Base-by-base conservation (phyloP, 2,329 filamentous ascomycete genomes). In the Cytospora chrysosperma region DNA sequence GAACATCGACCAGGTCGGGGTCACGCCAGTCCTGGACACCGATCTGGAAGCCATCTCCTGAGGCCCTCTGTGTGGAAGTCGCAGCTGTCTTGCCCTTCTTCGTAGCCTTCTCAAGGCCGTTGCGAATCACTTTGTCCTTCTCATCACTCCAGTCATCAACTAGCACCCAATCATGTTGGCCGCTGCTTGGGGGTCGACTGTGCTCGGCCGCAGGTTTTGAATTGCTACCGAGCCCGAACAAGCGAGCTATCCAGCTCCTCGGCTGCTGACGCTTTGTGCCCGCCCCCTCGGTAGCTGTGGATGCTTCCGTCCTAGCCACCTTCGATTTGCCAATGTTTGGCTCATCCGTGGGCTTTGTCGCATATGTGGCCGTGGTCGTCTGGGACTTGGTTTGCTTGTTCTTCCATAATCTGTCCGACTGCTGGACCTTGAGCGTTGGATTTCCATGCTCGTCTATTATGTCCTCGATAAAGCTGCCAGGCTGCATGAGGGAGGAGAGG, bases 1-100 rank as follows among this genome's bases (percentile, higher is more conserved):
- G 62, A 30, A 70, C 73, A 2, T 81, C 81, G 26, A 92, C 79
- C 21, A 92, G 77, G 72, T 92, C 90, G 7, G 90, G 89, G 73
- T 95, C 91, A 68, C 91, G 85, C 91, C 91, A 94, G 72, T 95
- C 91, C 68, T 95, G 90, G 15, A 93, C 87, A n/a, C 91, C 91
- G 70, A 94, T 93, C 52, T 90, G 83, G 72, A 93, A 94, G 62
- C 83, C 85, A 72, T 92, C 88, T 54, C 79, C 75, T 2, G 72
- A 59, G 2, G 66, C 66, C 65, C 34, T 68, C 64, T 37, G 67
- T 56, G 37, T 67, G 15, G 69, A 63, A 12, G 69, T 68, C 5
- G 63, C 47, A n/a, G 56, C 61, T 10, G 56, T 62, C n/a, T 68
- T 71, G 53, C 69, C 61, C 61, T 73, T 73, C 62, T 74, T 75